Evolutionary conservation across 2,329 filamentous ascomycete species (phyloP), one percentile per base, ranked within the genome.

Genomic region (Zasmidium citrigriseum): DNA sequence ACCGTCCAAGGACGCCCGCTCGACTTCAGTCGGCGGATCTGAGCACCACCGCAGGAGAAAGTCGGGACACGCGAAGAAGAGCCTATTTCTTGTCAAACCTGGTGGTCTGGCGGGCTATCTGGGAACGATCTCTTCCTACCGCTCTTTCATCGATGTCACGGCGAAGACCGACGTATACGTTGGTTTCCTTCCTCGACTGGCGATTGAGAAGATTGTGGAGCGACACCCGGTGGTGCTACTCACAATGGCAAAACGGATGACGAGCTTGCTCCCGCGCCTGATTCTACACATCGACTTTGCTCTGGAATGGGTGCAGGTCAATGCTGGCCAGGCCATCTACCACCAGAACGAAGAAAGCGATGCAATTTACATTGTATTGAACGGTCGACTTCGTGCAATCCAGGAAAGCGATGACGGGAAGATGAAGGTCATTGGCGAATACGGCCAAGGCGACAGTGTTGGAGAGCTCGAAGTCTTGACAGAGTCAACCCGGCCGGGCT

Each of bases 101-200:
- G 95, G 95, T 51, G 93, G 93, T 0, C 83, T 99, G 34, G 93
- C 95, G 53, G 96, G 95, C 0, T 99, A 99, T 68, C 86, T 98
- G 27, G 93, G 95, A 4, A 95, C 92, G 0, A 88, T 99, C 18
- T 96, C 95, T 2, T 96, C 93, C 0, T 96, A 97, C 72, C 83
- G 95, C 23, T 99, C 95, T 0, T 97, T 98, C 71, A 95, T 96
- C 20, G 93, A 98, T 70, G 93, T 99, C 1, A 89, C 93, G 38
- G 96, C 95, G 2, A 98, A 98, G 77, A 99, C 96, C 0, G 95
- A 99, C 75, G 95, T 98, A 1, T 98, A 97, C 69, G 95, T 99
- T 14, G 95, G 95, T 1, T 99, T 99, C 65, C 78, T 99, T 12
- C 95, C 95, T 0, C 84, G 92, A 25, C 83, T 86, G 0, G 90